A percentile compares a stretch with the other conserved stretches of the same genome.
phyloP scores from a whole-genome alignment of 2,329 filamentous ascomycete species.

The Fusarium nurragi region DNA sequence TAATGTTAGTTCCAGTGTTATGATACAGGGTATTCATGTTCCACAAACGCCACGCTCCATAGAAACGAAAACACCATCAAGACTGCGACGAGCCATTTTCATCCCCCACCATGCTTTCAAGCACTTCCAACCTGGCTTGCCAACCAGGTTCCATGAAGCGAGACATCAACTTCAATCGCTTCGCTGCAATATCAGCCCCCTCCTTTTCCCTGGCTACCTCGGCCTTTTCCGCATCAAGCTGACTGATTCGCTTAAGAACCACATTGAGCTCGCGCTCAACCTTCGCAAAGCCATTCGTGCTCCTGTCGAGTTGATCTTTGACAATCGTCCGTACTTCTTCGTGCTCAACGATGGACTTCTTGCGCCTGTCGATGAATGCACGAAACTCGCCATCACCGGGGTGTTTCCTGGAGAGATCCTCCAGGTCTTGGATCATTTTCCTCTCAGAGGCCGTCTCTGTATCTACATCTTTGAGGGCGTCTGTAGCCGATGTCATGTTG shows the following conservation, averaged over 20 bases:
- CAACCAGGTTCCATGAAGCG: constrained; percentile 1
- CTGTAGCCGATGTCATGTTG: neutral
- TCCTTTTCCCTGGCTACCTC: neutral
- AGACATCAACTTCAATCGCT: neutral
- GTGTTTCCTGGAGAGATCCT: neutral
- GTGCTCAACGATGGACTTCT: neutral
- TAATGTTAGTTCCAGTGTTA: neutral
- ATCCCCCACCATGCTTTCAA: neutral
- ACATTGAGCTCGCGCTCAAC: neutral
- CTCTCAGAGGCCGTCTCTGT: neutral
- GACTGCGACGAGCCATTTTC: neutral
- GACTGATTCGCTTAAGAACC: neutral
- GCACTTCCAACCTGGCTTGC: neutral
- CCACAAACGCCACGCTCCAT: neutral
- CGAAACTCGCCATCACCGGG: neutral
- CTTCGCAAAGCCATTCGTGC: neutral
- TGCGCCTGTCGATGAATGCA: neutral
- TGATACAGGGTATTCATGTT: neutral
- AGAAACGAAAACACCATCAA: neutral
- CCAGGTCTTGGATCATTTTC: neutral
- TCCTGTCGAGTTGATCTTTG: neutral
- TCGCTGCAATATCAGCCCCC: neutral
- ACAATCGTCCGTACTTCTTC: neutral
- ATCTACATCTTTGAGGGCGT: neutral
- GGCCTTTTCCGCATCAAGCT: neutral